phyloP scores from a whole-genome alignment of 192 early-diverging fungal genomes.

The Lunasporangiospora selenospora region DNA sequence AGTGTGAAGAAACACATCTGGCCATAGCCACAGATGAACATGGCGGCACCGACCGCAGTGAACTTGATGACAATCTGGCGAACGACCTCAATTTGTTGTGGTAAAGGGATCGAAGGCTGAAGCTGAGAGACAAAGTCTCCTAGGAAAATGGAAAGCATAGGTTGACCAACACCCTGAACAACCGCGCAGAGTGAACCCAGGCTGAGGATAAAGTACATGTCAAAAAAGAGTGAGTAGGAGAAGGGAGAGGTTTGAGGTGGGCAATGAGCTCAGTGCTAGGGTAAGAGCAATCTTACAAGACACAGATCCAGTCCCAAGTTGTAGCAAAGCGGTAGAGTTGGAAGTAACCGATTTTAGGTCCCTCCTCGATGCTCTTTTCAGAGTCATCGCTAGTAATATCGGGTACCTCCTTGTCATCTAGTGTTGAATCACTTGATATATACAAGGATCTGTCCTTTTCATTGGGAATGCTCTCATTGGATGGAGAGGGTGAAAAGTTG shows the following conservation, averaged over 20 bases:
- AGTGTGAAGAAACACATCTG: too few relatives aligned
- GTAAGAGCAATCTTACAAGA: slow-evolving; percentile 12
- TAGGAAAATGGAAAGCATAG: slow-evolving; percentile 45
- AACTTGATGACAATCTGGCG: too few relatives aligned
- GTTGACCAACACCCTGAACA: slow-evolving; percentile 31
- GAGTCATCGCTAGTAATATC: too few relatives aligned
- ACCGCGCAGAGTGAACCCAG: slow-evolving; percentile 32
- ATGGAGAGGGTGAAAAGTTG: too few relatives aligned
- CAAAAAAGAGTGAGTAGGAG: not conserved
- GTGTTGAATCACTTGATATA: too few relatives aligned
- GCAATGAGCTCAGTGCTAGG: not conserved
- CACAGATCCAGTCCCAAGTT: slow-evolving; percentile 48
- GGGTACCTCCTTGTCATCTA: too few relatives aligned
- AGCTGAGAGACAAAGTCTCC: slow-evolving; percentile 56
- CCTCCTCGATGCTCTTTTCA: too few relatives aligned
- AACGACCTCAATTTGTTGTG: too few relatives aligned
- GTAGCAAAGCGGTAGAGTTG: slow-evolving; percentile 77
- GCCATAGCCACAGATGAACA: too few relatives aligned
- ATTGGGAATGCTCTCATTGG: too few relatives aligned
- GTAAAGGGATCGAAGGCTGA: slow-evolving; percentile 52
- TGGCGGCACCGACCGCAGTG: too few relatives aligned
- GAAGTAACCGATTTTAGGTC: slow-evolving; percentile 60
- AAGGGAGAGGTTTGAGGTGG: not conserved
- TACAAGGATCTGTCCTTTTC: too few relatives aligned
- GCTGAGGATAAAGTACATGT: slow-evolving; percentile 1